Percentiles rank a stretch among this genome's conserved stretches.
Evolutionary conservation across 2,329 filamentous ascomycete genomes (phyloP).

Genomic region (Aspergillus sojae): DNA sequence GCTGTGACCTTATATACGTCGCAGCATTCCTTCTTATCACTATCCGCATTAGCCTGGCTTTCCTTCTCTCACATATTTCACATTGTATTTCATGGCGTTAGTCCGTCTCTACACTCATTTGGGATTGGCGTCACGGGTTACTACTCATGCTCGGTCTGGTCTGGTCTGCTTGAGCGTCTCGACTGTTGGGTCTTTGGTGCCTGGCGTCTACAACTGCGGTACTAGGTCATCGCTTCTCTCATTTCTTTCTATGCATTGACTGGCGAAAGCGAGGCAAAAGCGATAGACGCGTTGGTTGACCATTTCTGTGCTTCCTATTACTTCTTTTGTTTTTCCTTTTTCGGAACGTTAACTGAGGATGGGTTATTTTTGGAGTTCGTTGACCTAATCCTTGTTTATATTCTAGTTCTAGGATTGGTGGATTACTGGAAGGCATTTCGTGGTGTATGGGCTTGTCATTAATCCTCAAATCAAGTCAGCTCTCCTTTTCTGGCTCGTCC

Average conservation of each 20-base stretch:
- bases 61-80: constrained; percentile 4
- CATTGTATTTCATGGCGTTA: constrained; percentile 8
- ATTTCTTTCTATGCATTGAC: constrained; percentile 8
- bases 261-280: constrained; percentile 16
- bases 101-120: constrained; percentile 1
- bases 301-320: constrained; percentile 5
- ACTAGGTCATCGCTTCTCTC: constrained; percentile 4
- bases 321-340: not conserved
- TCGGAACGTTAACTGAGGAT: not conserved
- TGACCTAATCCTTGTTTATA: not conserved
- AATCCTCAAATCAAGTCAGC: not conserved
- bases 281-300: constrained; percentile 13
- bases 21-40: not conserved
- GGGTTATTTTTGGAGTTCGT: not conserved
- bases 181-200: constrained; percentile 1
- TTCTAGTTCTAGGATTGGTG: not conserved
- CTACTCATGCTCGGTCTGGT: not conserved
- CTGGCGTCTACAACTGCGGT: constrained; percentile 10
- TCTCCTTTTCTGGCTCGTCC: not conserved
- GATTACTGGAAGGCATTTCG: constrained; percentile 1
- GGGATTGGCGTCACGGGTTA: constrained; percentile 4
- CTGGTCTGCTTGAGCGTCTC: not conserved
- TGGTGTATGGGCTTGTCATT: not conserved
- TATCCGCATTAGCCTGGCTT: not conserved
- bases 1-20: not conserved